These are phyloP conservation scores for Ceratobasidium sp. DNA, from an alignment of 1,284 basidiomycete genomes.

Conservation along the genomic window DNA sequence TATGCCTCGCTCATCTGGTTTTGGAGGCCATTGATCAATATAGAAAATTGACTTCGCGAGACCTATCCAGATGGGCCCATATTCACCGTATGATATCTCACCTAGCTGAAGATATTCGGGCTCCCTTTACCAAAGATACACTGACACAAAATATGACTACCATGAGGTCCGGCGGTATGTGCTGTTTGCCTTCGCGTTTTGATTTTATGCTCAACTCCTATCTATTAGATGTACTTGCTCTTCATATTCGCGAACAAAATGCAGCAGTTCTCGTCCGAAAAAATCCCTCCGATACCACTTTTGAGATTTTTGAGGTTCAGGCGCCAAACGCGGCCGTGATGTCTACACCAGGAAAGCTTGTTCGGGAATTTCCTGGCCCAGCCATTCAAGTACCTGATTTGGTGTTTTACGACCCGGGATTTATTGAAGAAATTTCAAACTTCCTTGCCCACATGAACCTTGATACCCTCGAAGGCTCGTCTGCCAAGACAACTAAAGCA, in stretches of 20 bases:
- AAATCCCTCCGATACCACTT: conserved; percentile 51
- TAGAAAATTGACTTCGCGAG: conserved; percentile 2
- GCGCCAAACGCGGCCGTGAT: conserved; percentile 58
- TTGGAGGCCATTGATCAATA: background rate
- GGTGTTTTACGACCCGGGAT: conserved; percentile 54
- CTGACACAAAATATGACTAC: background rate
- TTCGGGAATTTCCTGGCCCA: conserved; percentile 58
- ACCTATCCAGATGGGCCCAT: background rate
- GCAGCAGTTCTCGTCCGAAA: conserved; percentile 62
- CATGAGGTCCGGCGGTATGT: conserved; percentile 6
- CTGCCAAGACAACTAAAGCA: conserved; percentile 51
- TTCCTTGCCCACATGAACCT: conserved; percentile 59
- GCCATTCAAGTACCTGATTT: conserved; percentile 45
- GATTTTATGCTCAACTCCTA: background rate
- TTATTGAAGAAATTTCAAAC: conserved; percentile 55
- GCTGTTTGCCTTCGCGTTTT: background rate
- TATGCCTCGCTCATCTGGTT: background rate
- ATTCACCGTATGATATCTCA: background rate
- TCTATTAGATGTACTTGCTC: conserved; percentile 56
- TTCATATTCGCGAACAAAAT: conserved; percentile 63
- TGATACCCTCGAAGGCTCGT: conserved; percentile 48
- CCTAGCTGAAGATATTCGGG: background rate
- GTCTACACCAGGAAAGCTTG: conserved; percentile 59
- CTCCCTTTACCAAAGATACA: background rate
- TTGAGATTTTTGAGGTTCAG: conserved; percentile 64